phyloP scores from a whole-genome alignment of 2,329 filamentous ascomycete species.

The Trichoderma simmonsii region DNA sequence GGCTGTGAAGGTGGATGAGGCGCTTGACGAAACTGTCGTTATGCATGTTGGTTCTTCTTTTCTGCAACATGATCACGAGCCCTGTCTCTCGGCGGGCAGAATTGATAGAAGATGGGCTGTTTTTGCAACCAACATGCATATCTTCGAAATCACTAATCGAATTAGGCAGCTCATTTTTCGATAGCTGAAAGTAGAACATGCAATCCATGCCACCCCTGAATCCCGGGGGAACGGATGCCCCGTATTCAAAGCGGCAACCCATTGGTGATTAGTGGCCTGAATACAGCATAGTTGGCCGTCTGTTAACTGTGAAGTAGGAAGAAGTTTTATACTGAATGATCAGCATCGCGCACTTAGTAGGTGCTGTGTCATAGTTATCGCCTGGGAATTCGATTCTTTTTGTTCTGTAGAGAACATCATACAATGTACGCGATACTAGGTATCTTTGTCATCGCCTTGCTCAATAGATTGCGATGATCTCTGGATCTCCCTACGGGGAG shows the following conservation, averaged over 20 bases:
- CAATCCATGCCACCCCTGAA: not conserved
- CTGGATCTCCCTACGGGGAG: not conserved
- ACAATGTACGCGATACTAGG: not conserved
- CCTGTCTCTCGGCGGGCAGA: slow-evolving; percentile 1
- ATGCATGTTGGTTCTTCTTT: slow-evolving; percentile 9
- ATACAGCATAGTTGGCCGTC: not conserved
- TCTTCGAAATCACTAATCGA: not conserved
- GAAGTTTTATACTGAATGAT: not conserved
- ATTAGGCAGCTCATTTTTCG: not conserved
- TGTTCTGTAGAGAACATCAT: not conserved
- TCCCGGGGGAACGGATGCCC: not conserved
- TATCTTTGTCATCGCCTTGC: not conserved
- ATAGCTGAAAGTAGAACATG: not conserved
- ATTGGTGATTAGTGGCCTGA: not conserved
- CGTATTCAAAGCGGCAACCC: not conserved
- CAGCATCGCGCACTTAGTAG: not conserved
- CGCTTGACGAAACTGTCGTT: not conserved
- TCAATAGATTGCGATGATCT: not conserved
- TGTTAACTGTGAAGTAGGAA: not conserved
- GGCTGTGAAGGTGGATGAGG: not conserved
- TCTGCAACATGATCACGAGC: not conserved
- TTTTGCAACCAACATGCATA: slow-evolving; percentile 6
- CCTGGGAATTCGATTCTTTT: not conserved
- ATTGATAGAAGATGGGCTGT: not conserved
- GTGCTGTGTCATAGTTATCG: not conserved